Base-by-base conservation (phyloP, 257 asterid species). In the Gardenia jasminoides region DNA sequence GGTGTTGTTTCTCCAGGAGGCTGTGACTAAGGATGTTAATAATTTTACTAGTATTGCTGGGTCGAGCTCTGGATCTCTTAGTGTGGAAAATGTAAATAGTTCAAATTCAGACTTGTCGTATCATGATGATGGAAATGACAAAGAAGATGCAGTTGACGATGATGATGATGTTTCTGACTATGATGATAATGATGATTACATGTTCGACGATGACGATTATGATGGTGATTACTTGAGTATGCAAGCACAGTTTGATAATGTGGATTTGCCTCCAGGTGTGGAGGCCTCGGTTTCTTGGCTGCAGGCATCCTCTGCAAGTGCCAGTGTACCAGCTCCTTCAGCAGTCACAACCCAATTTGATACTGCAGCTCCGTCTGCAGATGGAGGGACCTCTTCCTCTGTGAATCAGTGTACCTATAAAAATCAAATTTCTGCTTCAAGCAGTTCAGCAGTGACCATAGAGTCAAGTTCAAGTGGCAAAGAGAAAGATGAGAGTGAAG, bases 241-340 rank as follows among this genome's bases (percentile, higher is more conserved):
- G 91, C 90, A 89, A 81, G 88, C 89, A 36, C 91, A 88, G 76
- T 80, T 89, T 75, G 93, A 89, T 78, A 88, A 88, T 82, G 90
- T 75, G 74, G 93, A 89, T 88, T 83, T 89, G 78, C 93, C 93
- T 44, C 88, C 93, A 56, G 93, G 93, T 41, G 91, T 89, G n/a
- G 93, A 89, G 85, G 93, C 90, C 31, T 70, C 89, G 3, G 82
- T 89, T 78, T 67, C 91, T 61, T 89, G 91, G 93, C 81, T 88
- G 80, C 76, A 80, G 46, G 47, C 79, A 46, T 47, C 80, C 67
- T 15, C 80, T 33, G 44, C 74, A 64, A 77, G 80, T 66, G 70
- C 88, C 75, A 85, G 81, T 65, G 72, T 22, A 44, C 48, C 80
- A 56, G 70, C 47, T 66, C 73, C 84, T 11, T 56, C 28, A 46